Evolutionary conservation across 2,329 filamentous ascomycete genomes (phyloP), one percentile per base, ranked within the genome.

Genomic region (Cercospora sesami): DNA sequence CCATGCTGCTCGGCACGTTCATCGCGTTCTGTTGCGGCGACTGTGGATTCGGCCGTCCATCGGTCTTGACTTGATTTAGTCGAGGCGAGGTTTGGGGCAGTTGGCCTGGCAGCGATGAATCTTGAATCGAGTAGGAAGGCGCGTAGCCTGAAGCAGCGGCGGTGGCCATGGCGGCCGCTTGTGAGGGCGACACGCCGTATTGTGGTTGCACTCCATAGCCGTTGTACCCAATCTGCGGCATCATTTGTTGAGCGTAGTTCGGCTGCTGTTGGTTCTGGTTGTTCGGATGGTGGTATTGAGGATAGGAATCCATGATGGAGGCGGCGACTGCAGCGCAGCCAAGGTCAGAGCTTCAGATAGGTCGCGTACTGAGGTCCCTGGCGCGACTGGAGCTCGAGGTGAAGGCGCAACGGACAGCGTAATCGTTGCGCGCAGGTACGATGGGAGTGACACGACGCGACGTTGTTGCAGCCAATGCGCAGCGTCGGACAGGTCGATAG

Each of bases 131-230:
- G 69, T 91, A 90, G 73, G 91, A 91, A 70, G 82, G 87, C 53
- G 53, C 53, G 69, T 92, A 90, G 48, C 94, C 94, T 5, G 93
- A 94, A 10, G 94, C 94, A 1, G 94, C 94, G 18, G 94, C 94
- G 1, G 94, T 97, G 23, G 91, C 94, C 92, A 97, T 95, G 67
- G 94, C 94, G 60, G 94, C 94, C 14, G 93, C 93, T 80, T 96
- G 92, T 58, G 93, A 92, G 21, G 90, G 87, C 36, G 90, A 90
- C 81, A 94, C 92, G 67, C 86, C 90, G 82, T 96, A 96, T 23
- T 82, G 82, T 68, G 84, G 83, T 64, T 91, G 90, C 88, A 96
- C 93, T 75, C 86, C 86, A 74, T 89, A 85, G 72, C 73, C 94
- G 78, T 91, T 87, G 80, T 97, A 97, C 82, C 89, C 92, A 86